Conservation (phyloP, 352 stramenopile species). For the Globisporangium camurandrum region DNA sequence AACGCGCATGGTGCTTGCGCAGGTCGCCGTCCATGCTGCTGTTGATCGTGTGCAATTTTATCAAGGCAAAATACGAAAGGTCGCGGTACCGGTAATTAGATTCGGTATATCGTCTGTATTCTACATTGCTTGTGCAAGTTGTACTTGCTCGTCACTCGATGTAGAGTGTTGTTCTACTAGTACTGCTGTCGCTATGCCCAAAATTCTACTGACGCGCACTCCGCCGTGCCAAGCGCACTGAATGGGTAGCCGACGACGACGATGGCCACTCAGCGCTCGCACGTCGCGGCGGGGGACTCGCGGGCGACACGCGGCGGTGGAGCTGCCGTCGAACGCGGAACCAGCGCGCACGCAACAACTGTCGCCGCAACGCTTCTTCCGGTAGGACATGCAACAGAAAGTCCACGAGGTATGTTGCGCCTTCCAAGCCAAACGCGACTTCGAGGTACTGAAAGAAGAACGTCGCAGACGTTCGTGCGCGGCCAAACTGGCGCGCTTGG, state of each 20-base stretch:
- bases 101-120: no score
- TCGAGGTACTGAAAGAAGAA: slow-evolving; percentile 80
- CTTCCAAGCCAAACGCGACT: slow-evolving; percentile 66
- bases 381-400: slow-evolving; percentile 78
- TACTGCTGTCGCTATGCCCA: neutral
- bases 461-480: slow-evolving; percentile 34
- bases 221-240: no score
- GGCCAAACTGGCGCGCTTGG: slow-evolving; percentile 71
- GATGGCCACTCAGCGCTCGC: no score
- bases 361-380: slow-evolving; percentile 49
- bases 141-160: no score
- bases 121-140: no score
- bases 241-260: neutral
- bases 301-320: slow-evolving; percentile 41
- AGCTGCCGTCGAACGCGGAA: slow-evolving; percentile 56
- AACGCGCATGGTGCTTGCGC: slow-evolving; percentile 37
- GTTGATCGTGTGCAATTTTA: neutral
- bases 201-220: no score
- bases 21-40: slow-evolving; percentile 34
- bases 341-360: slow-evolving; percentile 59
- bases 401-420: slow-evolving; percentile 69
- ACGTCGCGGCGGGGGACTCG: neutral
- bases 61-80: no score
- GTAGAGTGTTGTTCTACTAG: no score
- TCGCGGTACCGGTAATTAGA: no score